Evolutionary conservation across 2,329 filamentous ascomycete species (phyloP).

Genomic region (Stachybotrys chartarum): DNA sequence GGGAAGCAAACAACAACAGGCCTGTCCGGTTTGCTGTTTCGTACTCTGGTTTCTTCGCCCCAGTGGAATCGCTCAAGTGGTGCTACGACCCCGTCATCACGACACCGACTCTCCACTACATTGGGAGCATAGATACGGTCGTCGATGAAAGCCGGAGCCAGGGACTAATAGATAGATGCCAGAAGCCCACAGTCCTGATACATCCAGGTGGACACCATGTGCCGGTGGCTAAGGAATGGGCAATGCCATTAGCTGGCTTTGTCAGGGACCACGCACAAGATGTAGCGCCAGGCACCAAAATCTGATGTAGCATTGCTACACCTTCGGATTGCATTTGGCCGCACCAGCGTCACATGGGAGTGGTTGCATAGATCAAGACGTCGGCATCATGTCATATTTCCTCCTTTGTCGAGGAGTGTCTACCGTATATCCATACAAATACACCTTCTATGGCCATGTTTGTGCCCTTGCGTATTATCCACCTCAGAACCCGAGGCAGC

Average conservation of each 20-base stretch:
- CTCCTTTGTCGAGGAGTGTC: slow-evolving; percentile 21
- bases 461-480: slow-evolving; percentile 5
- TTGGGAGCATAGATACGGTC: slow-evolving; percentile 80
- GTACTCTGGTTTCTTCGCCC: slow-evolving; percentile 72
- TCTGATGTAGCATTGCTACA: slow-evolving; percentile 10
- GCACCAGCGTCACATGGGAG: neutral
- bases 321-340: neutral
- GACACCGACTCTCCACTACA: slow-evolving; percentile 74
- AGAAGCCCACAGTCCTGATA: slow-evolving; percentile 45
- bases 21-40: slow-evolving; percentile 63
- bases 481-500: neutral
- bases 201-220: slow-evolving; percentile 91
- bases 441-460: slow-evolving; percentile 18
- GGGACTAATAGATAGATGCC: slow-evolving; percentile 59
- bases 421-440: slow-evolving; percentile 28
- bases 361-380: slow-evolving; percentile 5
- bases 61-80: slow-evolving; percentile 53
- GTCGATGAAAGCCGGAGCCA: slow-evolving; percentile 71
- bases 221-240: slow-evolving; percentile 75
- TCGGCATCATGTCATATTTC: slow-evolving; percentile 19
- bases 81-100: slow-evolving; percentile 64
- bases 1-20: slow-evolving; percentile 39
- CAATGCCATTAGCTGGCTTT: slow-evolving; percentile 67
- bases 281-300: slow-evolving; percentile 13
- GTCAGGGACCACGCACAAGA: slow-evolving; percentile 39